Conservation (phyloP, 2,329 filamentous ascomycete genomes). For the Epichloe glyceriae region DNA sequence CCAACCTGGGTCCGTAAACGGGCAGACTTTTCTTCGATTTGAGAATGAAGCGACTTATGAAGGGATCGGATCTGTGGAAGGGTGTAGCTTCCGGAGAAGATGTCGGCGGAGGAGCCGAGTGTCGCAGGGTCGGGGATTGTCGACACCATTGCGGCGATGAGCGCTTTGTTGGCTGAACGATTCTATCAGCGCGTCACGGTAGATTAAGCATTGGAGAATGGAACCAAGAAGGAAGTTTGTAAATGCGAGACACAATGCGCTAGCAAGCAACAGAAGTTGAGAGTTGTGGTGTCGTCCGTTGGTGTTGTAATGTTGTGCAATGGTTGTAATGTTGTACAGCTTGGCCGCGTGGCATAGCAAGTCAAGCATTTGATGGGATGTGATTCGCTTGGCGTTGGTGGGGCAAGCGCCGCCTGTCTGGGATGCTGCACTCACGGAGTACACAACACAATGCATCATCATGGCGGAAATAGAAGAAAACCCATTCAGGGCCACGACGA, state of each 20-base stretch:
- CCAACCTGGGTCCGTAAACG: conserved; percentile 53
- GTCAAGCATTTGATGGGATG: not conserved
- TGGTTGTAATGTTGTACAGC: not conserved
- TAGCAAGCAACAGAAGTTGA: not conserved
- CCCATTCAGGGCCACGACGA: no score
- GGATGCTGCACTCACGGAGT: no score
- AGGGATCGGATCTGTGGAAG: conserved; percentile 51
- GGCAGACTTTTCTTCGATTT: conserved; percentile 48
- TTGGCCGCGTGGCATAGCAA: not conserved
- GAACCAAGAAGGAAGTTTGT: not conserved
- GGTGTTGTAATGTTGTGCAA: not conserved
- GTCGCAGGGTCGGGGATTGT: conserved; percentile 30
- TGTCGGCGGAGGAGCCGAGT: conserved; percentile 36
- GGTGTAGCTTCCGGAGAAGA: conserved; percentile 43
- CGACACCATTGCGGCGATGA: conserved; percentile 22
- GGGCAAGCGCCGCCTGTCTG: not conserved
- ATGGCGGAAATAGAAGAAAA: no score
- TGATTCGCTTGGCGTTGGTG: not conserved
- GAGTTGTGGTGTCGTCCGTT: not conserved
- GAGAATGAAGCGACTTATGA: conserved; percentile 44
- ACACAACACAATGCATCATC: not conserved
- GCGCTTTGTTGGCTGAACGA: conserved; percentile 1
- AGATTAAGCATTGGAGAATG: not conserved
- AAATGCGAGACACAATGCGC: no score
- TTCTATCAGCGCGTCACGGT: not conserved